Conservation (phyloP, 257 asterid genomes). For the Dorcoceras hygrometricum region DNA sequence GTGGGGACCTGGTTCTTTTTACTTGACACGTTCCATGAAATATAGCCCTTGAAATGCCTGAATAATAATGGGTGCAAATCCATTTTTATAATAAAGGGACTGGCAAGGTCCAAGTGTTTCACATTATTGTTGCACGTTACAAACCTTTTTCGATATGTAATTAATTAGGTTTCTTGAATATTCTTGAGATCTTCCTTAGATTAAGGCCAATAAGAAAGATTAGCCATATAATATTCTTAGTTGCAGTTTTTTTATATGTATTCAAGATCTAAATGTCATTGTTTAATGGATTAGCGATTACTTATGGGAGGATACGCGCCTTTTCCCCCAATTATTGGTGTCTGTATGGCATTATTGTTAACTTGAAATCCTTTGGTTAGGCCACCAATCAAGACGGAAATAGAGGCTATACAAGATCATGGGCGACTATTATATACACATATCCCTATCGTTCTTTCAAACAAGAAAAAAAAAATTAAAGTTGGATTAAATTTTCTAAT, state of each 20-base stretch:
- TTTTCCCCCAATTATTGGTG: constrained; percentile 58
- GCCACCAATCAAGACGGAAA: constrained; percentile 44
- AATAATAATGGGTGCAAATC: background rate
- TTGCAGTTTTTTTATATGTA: constrained; percentile 9
- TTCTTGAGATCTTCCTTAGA: constrained; percentile 7
- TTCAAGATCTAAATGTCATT: constrained; percentile 25
- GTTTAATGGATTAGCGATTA: constrained; percentile 18
- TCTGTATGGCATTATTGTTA: constrained; percentile 31
- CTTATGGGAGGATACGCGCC: constrained; percentile 21
- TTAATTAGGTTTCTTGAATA: background rate
- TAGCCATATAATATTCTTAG: background rate
- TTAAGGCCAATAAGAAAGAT: background rate
- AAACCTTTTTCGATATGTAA: constrained; percentile 3
- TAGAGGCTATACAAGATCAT: too few relatives aligned
- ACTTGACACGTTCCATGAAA: constrained; percentile 23
- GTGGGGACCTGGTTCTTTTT: constrained; percentile 28
- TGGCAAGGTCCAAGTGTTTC: constrained; percentile 23
- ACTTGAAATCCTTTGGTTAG: constrained; percentile 9
- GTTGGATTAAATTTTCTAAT: too few relatives aligned
- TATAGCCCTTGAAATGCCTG: background rate
- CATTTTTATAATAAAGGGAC: background rate
- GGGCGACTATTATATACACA: too few relatives aligned
- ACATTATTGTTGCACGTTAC: constrained; percentile 32
- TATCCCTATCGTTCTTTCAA: too few relatives aligned
- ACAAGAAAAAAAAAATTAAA: too few relatives aligned